phyloP scores from a whole-genome alignment of 1,284 basidiomycete species.

The Trichosporon sp. region DNA sequence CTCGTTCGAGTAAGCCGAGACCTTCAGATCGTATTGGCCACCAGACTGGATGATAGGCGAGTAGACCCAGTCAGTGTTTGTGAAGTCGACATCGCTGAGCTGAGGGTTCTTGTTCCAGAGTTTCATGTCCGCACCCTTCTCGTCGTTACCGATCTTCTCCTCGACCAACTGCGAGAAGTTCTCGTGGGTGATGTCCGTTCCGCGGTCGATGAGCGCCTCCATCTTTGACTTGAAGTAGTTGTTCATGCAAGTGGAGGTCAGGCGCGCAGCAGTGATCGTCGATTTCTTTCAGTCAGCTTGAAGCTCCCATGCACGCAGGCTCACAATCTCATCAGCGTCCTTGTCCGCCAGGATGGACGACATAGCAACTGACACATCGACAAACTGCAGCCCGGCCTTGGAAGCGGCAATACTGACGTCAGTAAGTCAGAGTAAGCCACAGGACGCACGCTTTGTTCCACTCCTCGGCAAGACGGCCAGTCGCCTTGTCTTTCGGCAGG shows the following conservation, averaged over 20 bases:
- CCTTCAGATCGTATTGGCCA: constrained; percentile 83
- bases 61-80: constrained; percentile 85
- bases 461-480: constrained; percentile 46
- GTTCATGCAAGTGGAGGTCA: constrained; percentile 79
- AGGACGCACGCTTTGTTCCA: constrained; percentile 51
- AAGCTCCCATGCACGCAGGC: constrained; percentile 33
- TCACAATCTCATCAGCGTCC: constrained; percentile 81
- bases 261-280: constrained; percentile 64
- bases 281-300: constrained; percentile 59
- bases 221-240: constrained; percentile 84
- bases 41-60: constrained; percentile 93
- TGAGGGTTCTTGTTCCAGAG: constrained; percentile 72
- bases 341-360: constrained; percentile 78
- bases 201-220: constrained; percentile 83
- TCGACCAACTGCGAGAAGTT: constrained; percentile 64
- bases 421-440: background rate
- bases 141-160: constrained; percentile 74
- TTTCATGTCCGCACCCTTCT: constrained; percentile 81
- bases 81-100: constrained; percentile 75
- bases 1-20: constrained; percentile 74
- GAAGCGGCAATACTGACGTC: constrained; percentile 22
- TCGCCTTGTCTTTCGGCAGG: constrained; percentile 46
- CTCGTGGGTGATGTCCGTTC: constrained; percentile 84
- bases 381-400: constrained; percentile 55
- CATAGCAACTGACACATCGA: constrained; percentile 71